phyloP scores from a whole-genome alignment of 2,329 filamentous ascomycete species.

The Tolypocladium ovalisporum region DNA sequence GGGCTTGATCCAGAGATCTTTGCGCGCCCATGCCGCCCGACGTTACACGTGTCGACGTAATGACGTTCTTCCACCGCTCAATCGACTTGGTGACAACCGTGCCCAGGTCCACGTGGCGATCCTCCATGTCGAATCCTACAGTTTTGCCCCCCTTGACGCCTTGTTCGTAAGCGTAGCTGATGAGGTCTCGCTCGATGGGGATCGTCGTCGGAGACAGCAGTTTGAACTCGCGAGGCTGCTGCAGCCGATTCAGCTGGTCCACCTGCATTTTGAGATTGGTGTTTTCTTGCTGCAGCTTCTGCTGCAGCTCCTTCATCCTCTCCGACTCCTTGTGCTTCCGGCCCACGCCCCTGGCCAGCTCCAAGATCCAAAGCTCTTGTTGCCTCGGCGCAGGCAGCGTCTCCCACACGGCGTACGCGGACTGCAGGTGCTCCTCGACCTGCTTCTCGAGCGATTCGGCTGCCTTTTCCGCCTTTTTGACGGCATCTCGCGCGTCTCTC shows the following conservation, averaged over 20 bases:
- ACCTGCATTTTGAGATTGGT: constrained; percentile 46
- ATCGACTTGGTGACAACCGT: constrained; percentile 43
- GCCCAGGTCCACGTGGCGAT: constrained; percentile 40
- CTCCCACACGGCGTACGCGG: constrained; percentile 69
- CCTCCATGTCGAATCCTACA: constrained; percentile 37
- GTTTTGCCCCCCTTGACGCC: constrained; percentile 26
- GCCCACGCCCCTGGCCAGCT: constrained; percentile 49
- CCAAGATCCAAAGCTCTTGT: constrained; percentile 49
- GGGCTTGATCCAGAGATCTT: constrained; percentile 30
- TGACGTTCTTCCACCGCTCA: constrained; percentile 50
- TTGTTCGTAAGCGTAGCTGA: constrained; percentile 35
- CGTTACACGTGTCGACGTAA: constrained; percentile 36
- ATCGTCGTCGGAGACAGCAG: constrained; percentile 40
- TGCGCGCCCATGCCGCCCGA: constrained; percentile 38
- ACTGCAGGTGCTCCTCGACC: constrained; percentile 64
- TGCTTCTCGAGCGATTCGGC: constrained; percentile 56
- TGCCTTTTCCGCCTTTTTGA: constrained; percentile 36
- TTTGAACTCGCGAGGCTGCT: constrained; percentile 50
- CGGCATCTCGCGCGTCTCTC: constrained; percentile 32
- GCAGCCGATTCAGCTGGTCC: constrained; percentile 45
- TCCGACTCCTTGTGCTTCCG: constrained; percentile 44
- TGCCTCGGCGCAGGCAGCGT: constrained; percentile 45
- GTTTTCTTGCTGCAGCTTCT: constrained; percentile 44
- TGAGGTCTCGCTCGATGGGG: constrained; percentile 36
- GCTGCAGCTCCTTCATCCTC: constrained; percentile 37